Conservation (phyloP, 345 rosid genomes). For the Capsella bursapastoris region DNA sequence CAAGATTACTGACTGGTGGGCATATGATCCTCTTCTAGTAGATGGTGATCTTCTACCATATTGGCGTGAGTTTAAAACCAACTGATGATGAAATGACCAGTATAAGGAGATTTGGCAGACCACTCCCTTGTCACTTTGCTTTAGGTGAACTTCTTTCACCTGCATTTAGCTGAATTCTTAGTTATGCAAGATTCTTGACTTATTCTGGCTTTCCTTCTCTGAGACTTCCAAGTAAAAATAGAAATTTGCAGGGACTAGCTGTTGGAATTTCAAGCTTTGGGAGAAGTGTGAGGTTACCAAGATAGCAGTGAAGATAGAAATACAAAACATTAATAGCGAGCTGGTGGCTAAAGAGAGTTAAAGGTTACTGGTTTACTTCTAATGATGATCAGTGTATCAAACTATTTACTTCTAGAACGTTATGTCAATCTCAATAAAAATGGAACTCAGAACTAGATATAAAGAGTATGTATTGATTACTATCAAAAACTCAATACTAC, state of each 20-base stretch:
- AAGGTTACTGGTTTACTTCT: conserved; percentile 57
- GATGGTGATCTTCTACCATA: conserved; percentile 93
- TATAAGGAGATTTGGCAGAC: conserved; percentile 83
- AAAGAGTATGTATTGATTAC: conserved; percentile 9
- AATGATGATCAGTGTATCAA: conserved; percentile 9
- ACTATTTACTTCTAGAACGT: neutral
- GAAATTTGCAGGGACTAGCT: conserved; percentile 88
- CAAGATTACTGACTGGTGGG: conserved; percentile 96
- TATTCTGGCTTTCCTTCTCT: conserved; percentile 30
- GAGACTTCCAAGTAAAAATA: conserved; percentile 71
- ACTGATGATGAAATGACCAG: conserved; percentile 96
- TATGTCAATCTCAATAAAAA: no score
- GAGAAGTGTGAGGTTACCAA: conserved; percentile 95
- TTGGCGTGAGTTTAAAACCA: conserved; percentile 69
- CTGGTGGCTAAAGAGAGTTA: conserved; percentile 83
- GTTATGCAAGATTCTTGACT: conserved; percentile 19
- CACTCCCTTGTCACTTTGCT: conserved; percentile 91
- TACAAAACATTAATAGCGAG: conserved; percentile 75
- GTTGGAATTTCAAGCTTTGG: conserved; percentile 87
- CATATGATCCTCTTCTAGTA: conserved; percentile 86
- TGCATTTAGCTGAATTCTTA: conserved; percentile 11
- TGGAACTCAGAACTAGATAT: neutral
- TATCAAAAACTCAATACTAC: conserved; percentile 22
- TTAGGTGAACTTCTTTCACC: conserved; percentile 53
- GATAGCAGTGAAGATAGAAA: conserved; percentile 93